Conservation (phyloP, 208 protist species). For the Acanthamoeba royreba region DNA sequence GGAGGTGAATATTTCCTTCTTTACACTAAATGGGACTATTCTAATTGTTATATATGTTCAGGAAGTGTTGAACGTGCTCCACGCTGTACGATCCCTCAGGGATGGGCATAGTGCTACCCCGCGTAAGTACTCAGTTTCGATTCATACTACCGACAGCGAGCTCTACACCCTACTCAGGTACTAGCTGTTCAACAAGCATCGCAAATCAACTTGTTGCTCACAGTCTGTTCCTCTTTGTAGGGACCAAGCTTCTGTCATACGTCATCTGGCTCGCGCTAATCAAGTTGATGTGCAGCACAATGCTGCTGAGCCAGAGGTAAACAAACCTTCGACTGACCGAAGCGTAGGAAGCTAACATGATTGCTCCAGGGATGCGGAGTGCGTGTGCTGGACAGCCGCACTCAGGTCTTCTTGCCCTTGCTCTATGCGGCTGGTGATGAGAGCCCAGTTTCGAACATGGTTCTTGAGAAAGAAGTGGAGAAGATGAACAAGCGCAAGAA, state of each 20-base stretch:
- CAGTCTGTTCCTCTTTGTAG: not conserved
- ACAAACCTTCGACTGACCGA: not conserved
- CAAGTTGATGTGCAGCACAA: not conserved
- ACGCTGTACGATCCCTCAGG: not conserved
- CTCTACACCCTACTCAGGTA: not conserved
- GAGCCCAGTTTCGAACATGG: not conserved
- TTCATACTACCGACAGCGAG: not conserved
- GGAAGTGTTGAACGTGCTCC: not conserved
- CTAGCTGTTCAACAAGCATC: not conserved
- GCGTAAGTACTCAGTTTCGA: not conserved
- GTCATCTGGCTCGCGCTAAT: not conserved
- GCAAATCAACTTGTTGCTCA: not conserved
- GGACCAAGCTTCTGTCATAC: not conserved
- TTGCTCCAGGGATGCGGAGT: not conserved
- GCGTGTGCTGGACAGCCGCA: not conserved
- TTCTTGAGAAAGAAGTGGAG: not conserved
- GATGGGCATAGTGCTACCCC: not conserved
- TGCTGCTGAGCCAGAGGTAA: not conserved
- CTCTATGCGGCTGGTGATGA: not conserved
- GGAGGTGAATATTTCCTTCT: not conserved
- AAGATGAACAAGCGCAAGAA: not conserved
- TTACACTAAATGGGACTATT: not conserved
- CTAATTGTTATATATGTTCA: not conserved
- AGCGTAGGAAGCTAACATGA: too few relatives aligned
- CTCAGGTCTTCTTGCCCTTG: not conserved